Evolutionary conservation across 225 moss, liverwort and hornwort species (phyloP), one percentile per base, ranked within the genome.

Genomic region (Lunularia cruciata): DNA sequence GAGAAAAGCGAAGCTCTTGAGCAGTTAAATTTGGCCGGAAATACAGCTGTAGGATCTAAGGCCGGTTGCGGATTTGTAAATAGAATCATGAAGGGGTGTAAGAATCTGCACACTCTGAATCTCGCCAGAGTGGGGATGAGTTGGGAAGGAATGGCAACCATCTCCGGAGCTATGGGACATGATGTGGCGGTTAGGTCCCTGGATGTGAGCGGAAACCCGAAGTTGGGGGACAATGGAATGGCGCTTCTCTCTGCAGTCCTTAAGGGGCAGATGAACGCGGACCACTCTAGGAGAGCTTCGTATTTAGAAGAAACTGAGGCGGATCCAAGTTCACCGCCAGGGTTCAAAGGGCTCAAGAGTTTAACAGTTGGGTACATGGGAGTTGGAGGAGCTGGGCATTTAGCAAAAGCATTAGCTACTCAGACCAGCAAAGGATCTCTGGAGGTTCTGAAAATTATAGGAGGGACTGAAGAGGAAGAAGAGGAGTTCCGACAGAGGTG

Each of bases 181-280:
- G 47, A 74, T 45, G 38, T 67, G 22, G 57, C 65, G 22, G 31
- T 74, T 16, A 56, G 63, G 43, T 43, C 66, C 46, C 47, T 74
- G 53, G 73, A 74, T 56, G 37, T 74, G 27, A 65, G 53, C 22
- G 65, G 67, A 3, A 74, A 74, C 36, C 73, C 65, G 31, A 74
- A 67, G n/a, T 54, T 74, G 31, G 65, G 66, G 32, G 73, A 74
- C 31, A 63, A 57, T 34, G 73, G 73, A 67, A 57, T 57, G 65
- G 66, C 65, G 18, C 57, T 57, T 58, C 55, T 74, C 6, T 26
- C 65, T 2, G 65, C 65, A 26, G 63, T 74, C 27, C 73, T 74
- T 0, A 56, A 67, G 32, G 73, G 65, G 4, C 54, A 67, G 57
- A 4, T 42, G 16, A 22, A 30, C n/a, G 31, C 26, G 4, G 27